Evolutionary conservation across 1,139 yeast genomes (phyloP).

Genomic region (Candida sp.): DNA sequence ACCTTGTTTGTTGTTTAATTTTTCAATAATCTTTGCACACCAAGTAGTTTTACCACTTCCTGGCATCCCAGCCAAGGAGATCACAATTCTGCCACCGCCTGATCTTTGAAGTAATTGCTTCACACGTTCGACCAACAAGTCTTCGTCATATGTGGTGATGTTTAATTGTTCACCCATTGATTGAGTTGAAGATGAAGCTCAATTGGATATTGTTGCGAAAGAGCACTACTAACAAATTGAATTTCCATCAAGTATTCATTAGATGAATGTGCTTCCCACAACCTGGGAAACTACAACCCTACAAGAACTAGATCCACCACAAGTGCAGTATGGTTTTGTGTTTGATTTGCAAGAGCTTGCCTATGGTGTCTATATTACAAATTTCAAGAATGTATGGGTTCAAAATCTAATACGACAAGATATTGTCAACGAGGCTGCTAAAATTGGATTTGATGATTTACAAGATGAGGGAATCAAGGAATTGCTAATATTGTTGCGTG

Average conservation of each 20-base stretch:
- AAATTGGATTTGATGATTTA: slow-evolving; percentile 24
- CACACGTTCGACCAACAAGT: slow-evolving; percentile 9
- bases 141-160: slow-evolving; percentile 5
- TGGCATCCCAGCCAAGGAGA: slow-evolving; percentile 72
- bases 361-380: slow-evolving; percentile 24
- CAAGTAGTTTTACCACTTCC: slow-evolving; percentile 83
- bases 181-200: no score
- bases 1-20: slow-evolving; percentile 12
- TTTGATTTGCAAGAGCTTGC: slow-evolving; percentile 5
- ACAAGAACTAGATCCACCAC: not conserved
- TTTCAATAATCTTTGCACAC: slow-evolving; percentile 28
- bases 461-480: slow-evolving; percentile 8
- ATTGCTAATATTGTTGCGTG: slow-evolving; percentile 6
- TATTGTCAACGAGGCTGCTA: slow-evolving; percentile 15
- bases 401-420: slow-evolving; percentile 15
- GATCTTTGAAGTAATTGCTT: not conserved
- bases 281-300: not conserved
- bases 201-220: not conserved
- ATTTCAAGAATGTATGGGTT: slow-evolving; percentile 26
- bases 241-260: no score
- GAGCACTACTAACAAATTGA: no score
- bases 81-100: slow-evolving; percentile 30
- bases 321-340: slow-evolving; percentile 11
- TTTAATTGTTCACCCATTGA: no score
- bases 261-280: not conserved